phyloP scores from a whole-genome alignment of 345 rosid species.

The Sisymbrium altissimum region DNA sequence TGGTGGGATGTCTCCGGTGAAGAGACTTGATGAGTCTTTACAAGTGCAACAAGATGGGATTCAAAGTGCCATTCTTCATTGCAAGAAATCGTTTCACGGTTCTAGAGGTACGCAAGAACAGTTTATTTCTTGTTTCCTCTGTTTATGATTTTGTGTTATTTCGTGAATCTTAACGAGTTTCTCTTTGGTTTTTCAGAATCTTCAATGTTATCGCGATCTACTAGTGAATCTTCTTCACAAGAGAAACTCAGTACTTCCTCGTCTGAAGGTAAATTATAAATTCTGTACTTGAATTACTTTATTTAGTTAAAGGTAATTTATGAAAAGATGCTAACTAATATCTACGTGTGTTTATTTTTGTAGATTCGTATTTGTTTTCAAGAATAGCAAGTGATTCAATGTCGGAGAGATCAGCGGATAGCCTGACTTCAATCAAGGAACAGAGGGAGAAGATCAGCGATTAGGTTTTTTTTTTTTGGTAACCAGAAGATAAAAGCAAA shows the following conservation, averaged over 20 bases:
- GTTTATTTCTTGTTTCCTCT: background rate
- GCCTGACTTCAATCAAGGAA: constrained; percentile 26
- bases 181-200: constrained; percentile 34
- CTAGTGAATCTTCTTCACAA: constrained; percentile 43
- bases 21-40: constrained; percentile 79
- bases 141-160: background rate
- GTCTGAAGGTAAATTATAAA: constrained; percentile 37
- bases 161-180: background rate
- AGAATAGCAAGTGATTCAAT: constrained; percentile 37
- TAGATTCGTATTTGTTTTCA: constrained; percentile 44
- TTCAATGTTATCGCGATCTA: constrained; percentile 39
- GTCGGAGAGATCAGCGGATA: constrained; percentile 33
- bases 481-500: background rate
- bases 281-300: background rate
- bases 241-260: constrained; percentile 47
- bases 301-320: background rate
- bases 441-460: constrained; percentile 27
- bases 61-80: constrained; percentile 90
- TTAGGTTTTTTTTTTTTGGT: background rate
- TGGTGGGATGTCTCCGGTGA: constrained; percentile 50
- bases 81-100: constrained; percentile 82
- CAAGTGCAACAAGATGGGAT: constrained; percentile 86
- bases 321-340: background rate
- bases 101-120: constrained; percentile 36
- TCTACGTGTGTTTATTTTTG: too few relatives aligned